A percentile compares a stretch with the other conserved stretches of the same genome.
phyloP scores from a whole-genome alignment of 352 stramenopile genomes.

The Globisporangium alternatum region DNA sequence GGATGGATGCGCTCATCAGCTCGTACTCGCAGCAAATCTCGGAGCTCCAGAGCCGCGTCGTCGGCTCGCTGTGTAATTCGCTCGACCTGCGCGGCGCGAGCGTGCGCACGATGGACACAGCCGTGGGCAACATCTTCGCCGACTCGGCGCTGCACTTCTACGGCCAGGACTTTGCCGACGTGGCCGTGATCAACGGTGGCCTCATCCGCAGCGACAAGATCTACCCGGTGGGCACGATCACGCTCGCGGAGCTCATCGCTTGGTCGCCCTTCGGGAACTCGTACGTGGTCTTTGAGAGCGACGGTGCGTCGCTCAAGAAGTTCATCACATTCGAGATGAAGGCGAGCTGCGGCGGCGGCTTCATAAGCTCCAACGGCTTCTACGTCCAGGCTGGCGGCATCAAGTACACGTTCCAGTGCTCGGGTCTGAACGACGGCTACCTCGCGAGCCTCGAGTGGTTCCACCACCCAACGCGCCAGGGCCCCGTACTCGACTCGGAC shows the following conservation, averaged over 20 bases:
- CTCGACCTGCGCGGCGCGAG: conserved; percentile 47
- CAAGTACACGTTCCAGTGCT: conserved; percentile 72
- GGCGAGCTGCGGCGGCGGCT: conserved; percentile 38
- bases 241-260: conserved; percentile 51
- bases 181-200: conserved; percentile 62
- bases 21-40: conserved; percentile 46
- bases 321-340: conserved; percentile 53
- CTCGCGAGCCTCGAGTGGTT: conserved; percentile 58
- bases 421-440: conserved; percentile 23
- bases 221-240: conserved; percentile 42
- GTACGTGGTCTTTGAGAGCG: conserved; percentile 52
- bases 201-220: conserved; percentile 65
- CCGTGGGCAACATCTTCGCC: conserved; percentile 54
- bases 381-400: conserved; percentile 65
- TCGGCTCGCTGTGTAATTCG: conserved; percentile 54
- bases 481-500: conserved; percentile 50
- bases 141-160: conserved; percentile 52
- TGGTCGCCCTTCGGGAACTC: conserved; percentile 75
- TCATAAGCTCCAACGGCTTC: conserved; percentile 55
- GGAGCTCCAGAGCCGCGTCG: conserved; percentile 33
- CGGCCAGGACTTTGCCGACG: conserved; percentile 41
- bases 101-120: conserved; percentile 44
- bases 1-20: conserved; percentile 47
- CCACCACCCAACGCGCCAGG: conserved; percentile 45
- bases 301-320: conserved; percentile 58